phyloP scores from a whole-genome alignment of 2,329 filamentous ascomycete genomes.

The Laburnicola sp. region DNA sequence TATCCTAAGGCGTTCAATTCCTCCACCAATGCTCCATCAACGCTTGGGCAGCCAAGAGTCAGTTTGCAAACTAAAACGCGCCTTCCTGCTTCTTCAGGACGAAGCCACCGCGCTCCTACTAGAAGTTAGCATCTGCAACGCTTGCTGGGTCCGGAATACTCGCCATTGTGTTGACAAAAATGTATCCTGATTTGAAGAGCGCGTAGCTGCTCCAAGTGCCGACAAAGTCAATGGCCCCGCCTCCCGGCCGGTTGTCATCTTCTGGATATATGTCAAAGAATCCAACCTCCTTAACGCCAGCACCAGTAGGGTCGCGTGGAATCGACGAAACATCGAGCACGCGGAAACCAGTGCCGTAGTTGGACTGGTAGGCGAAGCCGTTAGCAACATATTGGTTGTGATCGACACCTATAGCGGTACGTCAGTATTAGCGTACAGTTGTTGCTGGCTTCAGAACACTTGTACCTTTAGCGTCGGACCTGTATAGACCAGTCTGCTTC shows the following conservation, averaged over 20 bases:
- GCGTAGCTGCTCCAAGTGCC: conserved; percentile 51
- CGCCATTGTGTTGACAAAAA: conserved; percentile 46
- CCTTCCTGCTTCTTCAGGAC: conserved; percentile 41
- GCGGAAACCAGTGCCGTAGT: conserved; percentile 50
- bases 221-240: conserved; percentile 48
- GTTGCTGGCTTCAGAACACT: too few relatives aligned
- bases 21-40: conserved; percentile 1
- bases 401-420: too few relatives aligned
- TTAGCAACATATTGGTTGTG: conserved; percentile 54
- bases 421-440: too few relatives aligned
- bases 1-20: not conserved
- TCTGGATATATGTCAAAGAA: conserved; percentile 52
- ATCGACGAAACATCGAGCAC: conserved; percentile 50
- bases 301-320: conserved; percentile 45
- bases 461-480: conserved; percentile 42
- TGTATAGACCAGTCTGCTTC: conserved; percentile 50
- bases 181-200: conserved; percentile 45
- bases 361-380: conserved; percentile 49
- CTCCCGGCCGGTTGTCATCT: conserved; percentile 44
- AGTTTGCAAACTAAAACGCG: conserved; percentile 15
- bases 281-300: conserved; percentile 47
- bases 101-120: conserved; percentile 41
- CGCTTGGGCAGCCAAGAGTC: too few relatives aligned
- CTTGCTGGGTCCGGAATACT: not conserved
- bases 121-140: not conserved